Evolutionary conservation across 1,139 yeast species (phyloP).

Genomic region (Debaryomyces psychrophilus): DNA sequence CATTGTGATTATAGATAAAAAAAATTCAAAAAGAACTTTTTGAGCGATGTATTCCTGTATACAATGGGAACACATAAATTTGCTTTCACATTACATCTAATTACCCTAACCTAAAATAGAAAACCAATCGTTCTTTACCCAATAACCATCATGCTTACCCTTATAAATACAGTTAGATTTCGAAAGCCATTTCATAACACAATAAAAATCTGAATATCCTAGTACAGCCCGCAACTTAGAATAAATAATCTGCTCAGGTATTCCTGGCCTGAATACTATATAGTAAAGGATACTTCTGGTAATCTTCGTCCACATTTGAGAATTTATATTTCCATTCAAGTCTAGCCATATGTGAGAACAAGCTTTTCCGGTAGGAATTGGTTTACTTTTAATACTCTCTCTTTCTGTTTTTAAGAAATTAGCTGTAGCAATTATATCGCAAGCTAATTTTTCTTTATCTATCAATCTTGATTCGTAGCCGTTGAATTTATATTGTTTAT

Average conservation of each 20-base stretch:
- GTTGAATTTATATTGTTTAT: constrained; percentile 49
- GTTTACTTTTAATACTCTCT: constrained; percentile 16
- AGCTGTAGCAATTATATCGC: constrained; percentile 54
- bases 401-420: constrained; percentile 3
- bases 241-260: constrained; percentile 39
- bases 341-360: constrained; percentile 78
- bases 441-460: constrained; percentile 62
- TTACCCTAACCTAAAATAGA: constrained; percentile 29
- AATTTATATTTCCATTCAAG: constrained; percentile 60
- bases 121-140: constrained; percentile 60
- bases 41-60: constrained; percentile 1
- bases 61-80: neutral
- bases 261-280: constrained; percentile 71
- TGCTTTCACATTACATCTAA: neutral
- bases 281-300: constrained; percentile 51
- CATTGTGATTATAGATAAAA: neutral
- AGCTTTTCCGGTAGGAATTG: constrained; percentile 62
- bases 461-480: constrained; percentile 67
- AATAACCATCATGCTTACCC: constrained; percentile 51
- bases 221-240: constrained; percentile 43
- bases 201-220: constrained; percentile 51
- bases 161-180: constrained; percentile 41
- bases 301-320: constrained; percentile 60
- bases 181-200: constrained; percentile 61
- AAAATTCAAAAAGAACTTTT: neutral